Base-by-base conservation (phyloP, 208 protist species). In the Naegleria lovaniensis region DNA sequence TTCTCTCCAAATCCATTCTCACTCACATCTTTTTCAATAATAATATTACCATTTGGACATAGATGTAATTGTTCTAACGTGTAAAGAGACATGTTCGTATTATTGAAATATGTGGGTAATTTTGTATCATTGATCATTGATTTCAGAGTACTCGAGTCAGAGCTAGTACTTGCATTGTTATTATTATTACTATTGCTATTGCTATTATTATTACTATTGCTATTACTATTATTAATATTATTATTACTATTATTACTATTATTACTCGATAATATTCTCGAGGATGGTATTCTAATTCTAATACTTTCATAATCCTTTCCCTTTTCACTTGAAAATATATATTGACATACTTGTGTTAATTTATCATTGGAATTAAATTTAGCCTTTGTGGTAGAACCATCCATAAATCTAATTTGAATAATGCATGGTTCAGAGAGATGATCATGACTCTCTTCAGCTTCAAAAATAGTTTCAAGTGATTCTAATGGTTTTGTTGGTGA, bases 1-100 rank as follows among this genome's bases (percentile, higher is more conserved):
- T 95, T 36, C 25, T n/a, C 29, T 92, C 9, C 76, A 88, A 76
- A 89, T 58, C 83, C 39, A 43, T 13, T 7, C 3, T 90, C n/a
- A 36, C 0, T 83, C 5, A 22, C 5, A 83, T 41, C n/a, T 22
- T 19, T 48, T 13, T 38, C 13, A 29, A 79, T 40, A 90, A 90
- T 22, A 16, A 83, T 25, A 25, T 58, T 41, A 25, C 36, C 40
- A 36, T 83, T 83, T 39, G 55, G 86, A 83, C 5, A 58, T 52
- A 39, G 52, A 25, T 41, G 6, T 51, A 55, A 51, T 75, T 41
- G 13, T 83, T 51, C 52, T 43, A 79, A 36, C 5, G 13, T 79
- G n/a, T 36, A 79, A 6, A 36, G 9, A 79, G 38, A 58, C 33
- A 39, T 52, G 29, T 52, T 52, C 0, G 13, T 22, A 3, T n/a